phyloP scores from a whole-genome alignment of 2,329 filamentous ascomycete species.

The Fusarium caatingaense region DNA sequence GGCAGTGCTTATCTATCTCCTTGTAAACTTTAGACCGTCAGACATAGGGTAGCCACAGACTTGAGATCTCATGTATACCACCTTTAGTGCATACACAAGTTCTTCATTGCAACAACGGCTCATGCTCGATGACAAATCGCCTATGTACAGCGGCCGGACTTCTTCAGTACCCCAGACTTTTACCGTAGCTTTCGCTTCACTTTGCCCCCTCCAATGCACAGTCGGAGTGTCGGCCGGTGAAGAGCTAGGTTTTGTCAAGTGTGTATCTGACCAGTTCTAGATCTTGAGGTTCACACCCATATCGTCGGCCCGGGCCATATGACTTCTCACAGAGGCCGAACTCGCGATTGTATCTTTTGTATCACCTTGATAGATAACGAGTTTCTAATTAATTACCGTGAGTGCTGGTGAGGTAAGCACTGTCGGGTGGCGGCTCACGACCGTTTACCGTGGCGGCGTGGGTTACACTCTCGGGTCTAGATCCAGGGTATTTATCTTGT shows the following conservation, averaged over 20 bases:
- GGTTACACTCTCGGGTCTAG: not conserved
- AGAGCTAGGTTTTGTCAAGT: constrained; percentile 11
- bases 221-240: constrained; percentile 6
- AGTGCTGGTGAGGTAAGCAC: not conserved
- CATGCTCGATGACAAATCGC: constrained; percentile 31
- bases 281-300: constrained; percentile 26
- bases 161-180: not conserved
- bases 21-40: constrained; percentile 2
- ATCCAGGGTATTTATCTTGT: not conserved
- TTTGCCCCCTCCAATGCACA: constrained; percentile 6
- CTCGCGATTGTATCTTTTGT: not conserved
- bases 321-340: constrained; percentile 8
- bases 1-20: constrained; percentile 17
- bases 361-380: not conserved
- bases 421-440: constrained; percentile 4
- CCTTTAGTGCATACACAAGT: not conserved
- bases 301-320: constrained; percentile 32
- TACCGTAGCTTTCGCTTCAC: not conserved
- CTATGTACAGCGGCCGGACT: too few relatives aligned
- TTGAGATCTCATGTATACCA: not conserved
- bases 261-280: constrained; percentile 33
- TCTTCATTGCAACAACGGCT: constrained; percentile 3
- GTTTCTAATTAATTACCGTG: not conserved
- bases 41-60: constrained; percentile 27
- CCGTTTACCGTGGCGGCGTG: not conserved